Evolutionary conservation across 768 basidiomycete genomes (phyloP), one percentile per base, ranked within the genome.

Genomic region (Amanita thiersii): DNA sequence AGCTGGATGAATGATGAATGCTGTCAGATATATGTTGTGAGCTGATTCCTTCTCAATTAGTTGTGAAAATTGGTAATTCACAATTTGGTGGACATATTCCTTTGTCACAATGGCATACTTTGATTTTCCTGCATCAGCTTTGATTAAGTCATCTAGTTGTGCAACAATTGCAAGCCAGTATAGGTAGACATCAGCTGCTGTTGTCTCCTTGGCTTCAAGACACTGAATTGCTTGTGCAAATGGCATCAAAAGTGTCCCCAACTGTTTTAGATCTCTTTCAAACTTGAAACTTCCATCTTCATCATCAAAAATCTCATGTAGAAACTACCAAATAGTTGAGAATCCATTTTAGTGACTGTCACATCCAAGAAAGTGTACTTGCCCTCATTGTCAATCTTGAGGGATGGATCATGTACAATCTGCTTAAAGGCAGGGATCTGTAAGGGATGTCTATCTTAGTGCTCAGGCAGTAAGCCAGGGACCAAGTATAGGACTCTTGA

Each of bases 101-200:
- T 31, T 50, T 40, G 0, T 30, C 29, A 14, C 9, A 9, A 9
- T 30, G 29, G 9, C 9, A 9, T 30, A 14, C 29, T 30, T 30
- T 9, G 14, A 9, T 30, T 9, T 30, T 30, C 9, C 29, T 30
- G 14, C 29, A 9, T 30, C 29, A 23, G 50, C 43, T 14, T 50
- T 19, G 8, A 56, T 46, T 9, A 41, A 30, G 3, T 53, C 33
- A 20, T 50, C 48, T 15, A 60, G 37, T 3, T 47, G 21, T 3
- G 55, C 52, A 5, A 60, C 26, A 9, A 61, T 40, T 2, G 61
- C 63, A 4, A 65, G 53, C 60, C 61, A 64, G 38, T 62, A 64
- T 2, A 60, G 45, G 42, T 59, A 64, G 8, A 64, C 56, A 46
- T 64, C 57, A 8, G 55, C 62, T 0, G 53, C 48, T 2, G 45